Evolutionary conservation across 306 rosid species (phyloP), one percentile per base, ranked within the genome.

Genomic region (Vigna mungo): DNA sequence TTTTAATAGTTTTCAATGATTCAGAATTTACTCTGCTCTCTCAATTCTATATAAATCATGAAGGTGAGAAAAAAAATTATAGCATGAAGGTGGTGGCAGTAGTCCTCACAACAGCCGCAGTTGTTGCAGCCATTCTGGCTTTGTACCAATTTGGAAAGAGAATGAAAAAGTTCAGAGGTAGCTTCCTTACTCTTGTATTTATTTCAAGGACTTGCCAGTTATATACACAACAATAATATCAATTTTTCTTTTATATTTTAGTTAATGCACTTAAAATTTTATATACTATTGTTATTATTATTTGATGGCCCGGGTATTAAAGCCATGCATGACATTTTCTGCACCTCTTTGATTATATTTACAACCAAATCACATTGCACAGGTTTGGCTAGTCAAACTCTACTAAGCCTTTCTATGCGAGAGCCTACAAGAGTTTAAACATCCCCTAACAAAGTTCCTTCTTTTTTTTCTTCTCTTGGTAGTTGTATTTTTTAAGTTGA

Each of bases 111-210:
- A 21, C 47, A 48, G 66, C 58, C 60, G 55, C 79, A 13, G 59
- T 66, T 44, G 49, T 72, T 72, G 21, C 68, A 61, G 56, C 77
- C 53, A 48, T 72, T 54, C 44, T 77, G 79, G 68, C n/a, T 47
- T 65, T 77, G 52, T 66, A 41, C 72, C 36, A 12, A 47, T 34
- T 82, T 46, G 62, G 66, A 76, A 82, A 65, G 79, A 77, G 30
- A 34, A 23, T 64, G 43, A 71, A 64, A 58, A 55, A 7, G 23
- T 64, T 72, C 11, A 72, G 44, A 82, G 85, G 85, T 82, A 74
- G 11, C 59, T 47, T 74, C 68, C 75, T 74, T 36, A 21, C 75
- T 48, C 25, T 71, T 20, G 15, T 5, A 15, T 54, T 62, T 30
- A 39, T 43, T 68, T 53, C 52, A 70, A 43, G 39, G 37, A 48